Base-by-base conservation (phyloP, 2,329 filamentous ascomycete species). In the Coniochaeta prunicola region DNA sequence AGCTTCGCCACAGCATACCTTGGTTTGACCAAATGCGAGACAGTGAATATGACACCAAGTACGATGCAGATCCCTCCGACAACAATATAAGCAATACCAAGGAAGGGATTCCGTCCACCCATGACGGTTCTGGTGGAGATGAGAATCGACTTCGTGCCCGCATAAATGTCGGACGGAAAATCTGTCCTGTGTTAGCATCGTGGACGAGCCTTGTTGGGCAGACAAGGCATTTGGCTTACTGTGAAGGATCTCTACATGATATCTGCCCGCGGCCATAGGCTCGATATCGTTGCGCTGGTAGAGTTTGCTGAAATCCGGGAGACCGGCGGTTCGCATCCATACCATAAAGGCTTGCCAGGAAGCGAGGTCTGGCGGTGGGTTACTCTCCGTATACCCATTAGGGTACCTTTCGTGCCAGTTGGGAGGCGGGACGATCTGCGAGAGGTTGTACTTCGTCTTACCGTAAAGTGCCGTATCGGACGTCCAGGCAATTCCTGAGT, bases 301-400 rank as follows among this genome's bases (percentile, higher is more conserved):
- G 53, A 99, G 79, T 77, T 99, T 99, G 82, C 90, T 96, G 72
- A 99, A 99, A 5, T 88, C 89, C 1, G 94, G 94, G 67, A 97
- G 77, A 59, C 93, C 94, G 26, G 94, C 94, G 1, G 96, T 96
- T 66, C 94, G 87, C 94, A 99, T 99, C 94, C 94, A 99, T 24
- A 97, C 92, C 75, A 97, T 92, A 73, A 99, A 96, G 48, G 86
- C 85, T 72, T 96, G 89, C 75, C 91, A 87, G 0, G 85, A 76
- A 62, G 87, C 81, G 19, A 97, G 73, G 66, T 94, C 75, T 0
- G 92, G 91, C 24, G 91, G 86, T 1, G 82, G 83, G 57, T 81
- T 80, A 0, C 82, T 75, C 0, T 77, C 71, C 3, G 82, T 87
- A 69, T 96, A 96, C 61, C 82, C 84, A 38, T 87, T 70, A 7